Base-by-base conservation (phyloP, 1,284 basidiomycete species). In the Phellinidium pouzarii region DNA sequence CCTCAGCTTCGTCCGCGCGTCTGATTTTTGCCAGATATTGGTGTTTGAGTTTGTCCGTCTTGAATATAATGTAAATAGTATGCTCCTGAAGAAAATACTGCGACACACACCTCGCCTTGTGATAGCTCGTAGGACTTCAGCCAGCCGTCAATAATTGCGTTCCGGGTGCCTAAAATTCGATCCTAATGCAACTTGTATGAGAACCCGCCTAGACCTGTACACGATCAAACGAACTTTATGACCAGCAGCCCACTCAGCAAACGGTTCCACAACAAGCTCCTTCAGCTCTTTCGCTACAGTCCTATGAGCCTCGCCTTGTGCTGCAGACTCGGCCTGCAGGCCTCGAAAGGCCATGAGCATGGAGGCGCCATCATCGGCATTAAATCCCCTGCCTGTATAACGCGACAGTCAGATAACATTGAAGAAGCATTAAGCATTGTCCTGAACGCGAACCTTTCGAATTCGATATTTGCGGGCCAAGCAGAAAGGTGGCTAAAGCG, bases 1-100 rank as follows among this genome's bases (percentile, higher is more conserved):
- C 91, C 64, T 92, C 91, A 25, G 86, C 84, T 64, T 94, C 91
- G 59, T 94, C 91, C 3, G 91, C 91, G 34, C 78, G 76, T 48
- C 88, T 79, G 0, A 79, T 82, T 68, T 92, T 94, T 27, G 74
- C 68, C n/a, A 89, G 65, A 62, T 94, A 94, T 44, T 79, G 73
- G 53, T 84, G 77, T 67, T 87, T 91, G 53, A 91, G 69, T 66
- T 85, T 84, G 31, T 71, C 65, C 14, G 87, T 71, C 76, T 79
- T 54, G 22, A 26, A 40, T 22, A 11, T 25, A 22, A 14, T 22
- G 19, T 23, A 34, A 22, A 7, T 20, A 46, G n/a, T 36, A 27
- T 17, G 34, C 19, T 22, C 3, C 46, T 26, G 19, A 11, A 11
- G 36, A 47, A 50, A 17, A 7, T 14, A 45, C 40, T 50, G 19